These are phyloP conservation scores for Remersonia thermophila DNA, from an alignment of 2,329 filamentous ascomycete species.

Conservation along the genomic window DNA sequence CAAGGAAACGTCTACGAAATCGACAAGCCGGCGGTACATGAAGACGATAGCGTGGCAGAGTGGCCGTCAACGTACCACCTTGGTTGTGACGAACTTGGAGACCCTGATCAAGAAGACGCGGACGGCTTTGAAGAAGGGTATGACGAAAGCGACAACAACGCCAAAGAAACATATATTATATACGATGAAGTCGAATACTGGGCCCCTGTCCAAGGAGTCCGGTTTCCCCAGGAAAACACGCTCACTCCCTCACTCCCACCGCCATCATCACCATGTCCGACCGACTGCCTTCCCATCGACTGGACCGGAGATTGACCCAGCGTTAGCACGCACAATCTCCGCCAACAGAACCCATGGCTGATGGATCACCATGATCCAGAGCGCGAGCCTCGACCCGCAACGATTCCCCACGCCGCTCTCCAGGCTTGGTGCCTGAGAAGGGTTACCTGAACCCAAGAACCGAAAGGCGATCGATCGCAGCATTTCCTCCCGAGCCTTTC, in stretches of 20 bases:
- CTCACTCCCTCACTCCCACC: not conserved
- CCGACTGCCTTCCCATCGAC: not conserved
- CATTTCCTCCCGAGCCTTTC: too few species aligned
- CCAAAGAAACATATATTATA: slow-evolving; percentile 12
- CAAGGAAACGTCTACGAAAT: slow-evolving; percentile 13
- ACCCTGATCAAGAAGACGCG: too few species aligned
- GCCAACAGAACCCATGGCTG: too few species aligned
- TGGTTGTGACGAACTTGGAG: not conserved
- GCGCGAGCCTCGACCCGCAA: too few species aligned
- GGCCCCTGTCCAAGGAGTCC: not conserved
- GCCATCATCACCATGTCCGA: not conserved
- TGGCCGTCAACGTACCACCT: slow-evolving; percentile 1
- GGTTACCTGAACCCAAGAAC: too few species aligned
- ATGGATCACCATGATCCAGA: too few species aligned
- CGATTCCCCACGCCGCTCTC: too few species aligned
- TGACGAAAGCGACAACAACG: slow-evolving; percentile 1
- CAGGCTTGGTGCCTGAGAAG: too few species aligned
- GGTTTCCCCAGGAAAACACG: too few species aligned
- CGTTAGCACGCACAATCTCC: not conserved
- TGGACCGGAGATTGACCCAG: not conserved
- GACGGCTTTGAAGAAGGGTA: too few species aligned
- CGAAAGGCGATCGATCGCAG: too few species aligned
- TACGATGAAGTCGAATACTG: slow-evolving; percentile 7
- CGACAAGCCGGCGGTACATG: slow-evolving; percentile 1
- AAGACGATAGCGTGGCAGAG: not conserved